Evolutionary conservation across 805 yeast species (phyloP), one percentile per base, ranked within the genome.

Genomic region (Sugiyamaella smithiae): DNA sequence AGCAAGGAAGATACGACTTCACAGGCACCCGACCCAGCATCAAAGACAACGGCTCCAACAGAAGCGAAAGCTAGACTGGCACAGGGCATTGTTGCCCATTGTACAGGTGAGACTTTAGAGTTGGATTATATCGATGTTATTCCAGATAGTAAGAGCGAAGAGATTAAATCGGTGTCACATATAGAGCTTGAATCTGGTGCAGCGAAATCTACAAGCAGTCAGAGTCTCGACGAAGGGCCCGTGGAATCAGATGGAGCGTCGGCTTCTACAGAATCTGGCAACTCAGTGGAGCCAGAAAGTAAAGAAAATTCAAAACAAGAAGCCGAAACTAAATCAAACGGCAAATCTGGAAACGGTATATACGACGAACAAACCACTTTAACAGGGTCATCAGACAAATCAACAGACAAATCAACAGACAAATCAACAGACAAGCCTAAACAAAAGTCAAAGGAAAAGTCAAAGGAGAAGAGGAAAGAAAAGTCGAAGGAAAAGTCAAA

Each of bases 1-100:
- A 72, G 66, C 22, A 70, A 65, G 43, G 73, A 71, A 47, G 73
- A 66, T 45, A 57, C 58, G 26, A 59, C 63, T 19, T 52, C 31
- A 19, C 22, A 41, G 24, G 16, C 28, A 31, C 25, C 36, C 37
- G 29, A 35, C 16, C 28, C 48, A 7, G 40, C 29, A 20, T 8
- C 11, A 24, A 12, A 12, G 7, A 37, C 16, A 7, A 23, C 17
- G 7, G 48, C 68, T 5, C 63, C 70, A 11, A 48, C 52, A 16
- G 56, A 49, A 55, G 51, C 35, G 26, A 46, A 26, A 47, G 61
- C 59, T 17, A 52, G 46, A 42, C 49, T 60, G 31, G 62, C 64
- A 6, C 57, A 47, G 42, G 33, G 32, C 0, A 22, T 60, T 11
- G 20, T 55, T 19, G 20, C 52, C 24, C 26, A 20, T 2, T 29